Percentiles rank a stretch among this genome's conserved stretches.
These are phyloP conservation scores for Astragalus glycyphyllos DNA, from an alignment of 306 rosid species.

Conservation along the genomic window DNA sequence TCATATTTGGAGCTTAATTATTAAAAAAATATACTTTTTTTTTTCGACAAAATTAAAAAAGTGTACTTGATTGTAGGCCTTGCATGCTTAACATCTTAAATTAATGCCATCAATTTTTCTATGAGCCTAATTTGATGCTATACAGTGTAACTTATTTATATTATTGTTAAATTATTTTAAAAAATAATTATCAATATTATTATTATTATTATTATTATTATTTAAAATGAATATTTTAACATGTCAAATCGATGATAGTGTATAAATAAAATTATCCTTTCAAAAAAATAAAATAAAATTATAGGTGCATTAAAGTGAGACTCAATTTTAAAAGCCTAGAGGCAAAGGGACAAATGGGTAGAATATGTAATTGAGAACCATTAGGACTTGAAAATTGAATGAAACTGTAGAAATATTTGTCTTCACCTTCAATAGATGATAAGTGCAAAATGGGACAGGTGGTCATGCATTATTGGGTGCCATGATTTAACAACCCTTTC, in stretches of 20 bases:
- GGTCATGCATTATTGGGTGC: constrained; percentile 56
- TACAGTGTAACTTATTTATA: constrained; percentile 11
- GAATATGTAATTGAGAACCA: constrained; percentile 37
- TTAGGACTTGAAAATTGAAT: constrained; percentile 18
- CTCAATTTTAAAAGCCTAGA: neutral
- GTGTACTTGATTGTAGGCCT: constrained; percentile 35
- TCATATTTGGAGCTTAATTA: constrained; percentile 27
- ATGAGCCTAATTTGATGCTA: neutral
- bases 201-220: neutral
- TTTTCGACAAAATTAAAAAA: too few species aligned
- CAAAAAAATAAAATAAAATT: neutral
- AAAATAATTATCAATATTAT: neutral
- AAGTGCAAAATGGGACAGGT: constrained; percentile 47
- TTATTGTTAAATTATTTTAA: neutral
- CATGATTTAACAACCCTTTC: constrained; percentile 35
- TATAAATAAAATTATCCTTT: neutral
- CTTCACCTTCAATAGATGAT: constrained; percentile 37
- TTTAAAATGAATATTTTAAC: neutral
- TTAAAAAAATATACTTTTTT: too few species aligned
- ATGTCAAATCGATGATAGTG: neutral
- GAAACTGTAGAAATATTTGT: constrained; percentile 47
- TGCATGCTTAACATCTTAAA: constrained; percentile 39
- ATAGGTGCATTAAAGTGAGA: neutral
- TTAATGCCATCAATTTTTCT: neutral
- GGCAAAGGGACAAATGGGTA: constrained; percentile 30